phyloP scores from a whole-genome alignment of 2,329 filamentous ascomycete genomes.

The Apiospora rasikravindrae region DNA sequence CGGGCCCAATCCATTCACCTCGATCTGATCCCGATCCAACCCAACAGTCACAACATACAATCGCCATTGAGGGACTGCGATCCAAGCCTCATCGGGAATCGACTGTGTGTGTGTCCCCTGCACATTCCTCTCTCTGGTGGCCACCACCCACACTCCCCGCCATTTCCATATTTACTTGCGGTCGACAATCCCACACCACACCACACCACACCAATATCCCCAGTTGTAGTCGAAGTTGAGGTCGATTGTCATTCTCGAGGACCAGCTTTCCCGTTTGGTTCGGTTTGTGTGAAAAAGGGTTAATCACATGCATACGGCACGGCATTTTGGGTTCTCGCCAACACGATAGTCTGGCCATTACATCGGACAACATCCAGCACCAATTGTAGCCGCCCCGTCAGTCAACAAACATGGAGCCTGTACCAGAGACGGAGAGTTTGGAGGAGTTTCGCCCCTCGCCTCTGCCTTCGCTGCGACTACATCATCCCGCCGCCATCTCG shows the following conservation, averaged over 20 bases:
- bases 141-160: not conserved
- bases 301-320: constrained; percentile 9
- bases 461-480: constrained; percentile 58
- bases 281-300: not conserved
- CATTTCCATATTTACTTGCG: not conserved
- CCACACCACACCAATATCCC: not conserved
- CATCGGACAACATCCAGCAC: not conserved
- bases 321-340: not conserved
- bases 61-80: constrained; percentile 11
- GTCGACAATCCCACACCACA: not conserved
- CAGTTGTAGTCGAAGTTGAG: too few relatives aligned
- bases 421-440: constrained; percentile 71
- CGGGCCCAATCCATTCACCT: not conserved
- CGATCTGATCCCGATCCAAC: constrained; percentile 12
- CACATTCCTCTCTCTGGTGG: not conserved
- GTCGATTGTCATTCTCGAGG: not conserved
- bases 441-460: constrained; percentile 67
- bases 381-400: not conserved
- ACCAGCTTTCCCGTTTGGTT: not conserved
- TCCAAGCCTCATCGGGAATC: not conserved
- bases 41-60: not conserved
- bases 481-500: constrained; percentile 42
- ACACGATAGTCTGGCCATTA: constrained; percentile 7
- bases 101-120: not conserved
- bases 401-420: constrained; percentile 66